Evolutionary conservation across 495 filamentous ascomycete species (phyloP).

Genomic region (Massariosphaeria phaeospora): DNA sequence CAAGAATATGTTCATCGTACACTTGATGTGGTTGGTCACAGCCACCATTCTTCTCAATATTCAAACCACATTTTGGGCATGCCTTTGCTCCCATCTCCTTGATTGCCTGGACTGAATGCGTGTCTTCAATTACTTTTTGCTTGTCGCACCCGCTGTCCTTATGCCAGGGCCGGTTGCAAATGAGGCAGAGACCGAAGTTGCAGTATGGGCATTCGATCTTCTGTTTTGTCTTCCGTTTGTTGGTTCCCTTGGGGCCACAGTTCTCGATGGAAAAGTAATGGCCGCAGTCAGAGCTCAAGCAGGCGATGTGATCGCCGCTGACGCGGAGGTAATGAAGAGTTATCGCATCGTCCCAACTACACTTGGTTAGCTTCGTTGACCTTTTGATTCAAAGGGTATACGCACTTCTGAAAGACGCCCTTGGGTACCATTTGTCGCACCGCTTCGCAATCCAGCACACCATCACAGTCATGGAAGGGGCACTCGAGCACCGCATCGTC

Average conservation of each 20-base stretch:
- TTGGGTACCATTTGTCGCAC: background rate
- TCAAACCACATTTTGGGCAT: conserved; percentile 9
- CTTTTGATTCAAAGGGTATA: background rate
- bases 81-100: conserved; percentile 14
- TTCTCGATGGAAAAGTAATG: conserved; percentile 9
- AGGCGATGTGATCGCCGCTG: background rate
- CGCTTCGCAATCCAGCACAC: background rate
- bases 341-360: conserved; percentile 8
- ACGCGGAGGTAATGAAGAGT: background rate
- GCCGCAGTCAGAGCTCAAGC: conserved; percentile 2
- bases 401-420: conserved; percentile 6
- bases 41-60: conserved; percentile 14
- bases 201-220: conserved; percentile 13
- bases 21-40: conserved; percentile 9
- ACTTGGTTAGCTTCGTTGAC: background rate
- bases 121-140: background rate
- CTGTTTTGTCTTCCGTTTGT: background rate
- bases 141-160: background rate
- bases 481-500: background rate
- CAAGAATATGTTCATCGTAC: background rate
- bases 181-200: conserved; percentile 1
- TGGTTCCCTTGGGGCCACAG: background rate
- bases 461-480: background rate
- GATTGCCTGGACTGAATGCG: conserved; percentile 5
- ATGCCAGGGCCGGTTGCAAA: conserved; percentile 12